Base-by-base conservation (phyloP, 441 rosid species). In the Populus hybrid region DNA sequence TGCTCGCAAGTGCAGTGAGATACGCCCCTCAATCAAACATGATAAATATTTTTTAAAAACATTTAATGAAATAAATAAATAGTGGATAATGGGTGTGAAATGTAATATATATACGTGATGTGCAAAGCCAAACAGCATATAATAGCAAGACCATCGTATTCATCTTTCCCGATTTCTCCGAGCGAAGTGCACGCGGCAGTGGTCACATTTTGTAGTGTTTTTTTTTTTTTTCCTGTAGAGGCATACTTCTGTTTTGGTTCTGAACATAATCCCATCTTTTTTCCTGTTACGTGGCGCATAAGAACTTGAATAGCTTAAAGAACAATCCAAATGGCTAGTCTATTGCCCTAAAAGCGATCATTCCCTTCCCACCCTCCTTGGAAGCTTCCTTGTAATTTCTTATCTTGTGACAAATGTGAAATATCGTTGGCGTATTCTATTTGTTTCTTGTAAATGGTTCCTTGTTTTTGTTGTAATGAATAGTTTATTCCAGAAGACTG, bases 311-410 rank as follows among this genome's bases (percentile, higher is more conserved):
- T 20, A 71, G 16, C n/a, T 64, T 12, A 35, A 31, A 18, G 10
- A 64, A 26, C 29, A n/a, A 36, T 33, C 63, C 29, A 72, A 24
- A 31, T 26, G 79, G 77, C n/a, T n/a, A n/a, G n/a, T n/a, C n/a
- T n/a, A n/a, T n/a, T n/a, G n/a, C 35, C 21, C 35, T 53, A 23
- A 79, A 64, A 24, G 3, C 35, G 21, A 38, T 24, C 40, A 24
- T 35, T 45, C 68, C 45, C 9, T 35, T 45, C 68, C 45, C 9
- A n/a, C 36, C 11, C 29, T 12, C 23, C 16, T 6, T 33, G 9
- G 78, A 73, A 82, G 45, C 42, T 53, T 21, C 75, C n/a, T 21
- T 9, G 18, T 7, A 24, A 12, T 23, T 59, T 70, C 21, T 24
- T 20, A 5, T 23, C 40, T 6, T 12, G 61, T 2, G 68, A 33